phyloP scores from a whole-genome alignment of 345 rosid genomes.

The Firmiana major region DNA sequence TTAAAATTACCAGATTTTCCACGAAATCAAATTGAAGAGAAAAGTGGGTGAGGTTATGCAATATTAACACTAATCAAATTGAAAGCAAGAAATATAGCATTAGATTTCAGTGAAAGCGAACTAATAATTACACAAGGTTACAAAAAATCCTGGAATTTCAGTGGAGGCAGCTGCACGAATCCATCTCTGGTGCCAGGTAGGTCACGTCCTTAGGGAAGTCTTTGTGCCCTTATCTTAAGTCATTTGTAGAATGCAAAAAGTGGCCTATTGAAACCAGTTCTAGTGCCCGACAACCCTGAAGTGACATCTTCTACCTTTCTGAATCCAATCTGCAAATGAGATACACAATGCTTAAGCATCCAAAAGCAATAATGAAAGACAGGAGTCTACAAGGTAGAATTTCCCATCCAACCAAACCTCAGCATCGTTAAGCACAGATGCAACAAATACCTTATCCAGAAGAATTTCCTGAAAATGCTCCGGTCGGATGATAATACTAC shows the following conservation, averaged over 20 bases:
- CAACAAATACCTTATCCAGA: constrained; percentile 69
- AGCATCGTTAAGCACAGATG: not conserved
- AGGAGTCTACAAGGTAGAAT: not conserved
- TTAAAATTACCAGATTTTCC: too few species aligned
- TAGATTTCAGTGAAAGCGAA: not conserved
- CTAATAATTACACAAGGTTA: not conserved
- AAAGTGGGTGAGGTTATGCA: not conserved
- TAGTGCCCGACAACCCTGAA: constrained; percentile 56
- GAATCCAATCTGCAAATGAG: constrained; percentile 73
- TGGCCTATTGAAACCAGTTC: constrained; percentile 72
- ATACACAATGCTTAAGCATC: constrained; percentile 1
- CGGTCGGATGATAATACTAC: constrained; percentile 46
- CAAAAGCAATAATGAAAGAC: not conserved
- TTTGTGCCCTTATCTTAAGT: not conserved
- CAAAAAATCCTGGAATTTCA: not conserved
- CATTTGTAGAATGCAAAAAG: constrained; percentile 74
- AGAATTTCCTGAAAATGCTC: constrained; percentile 70
- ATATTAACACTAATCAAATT: not conserved
- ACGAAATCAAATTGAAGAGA: not conserved
- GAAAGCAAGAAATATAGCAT: not conserved
- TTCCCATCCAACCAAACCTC: not conserved
- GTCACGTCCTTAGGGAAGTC: not conserved
- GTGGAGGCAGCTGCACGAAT: not conserved
- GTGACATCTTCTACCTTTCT: constrained; percentile 74
- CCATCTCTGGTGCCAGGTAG: not conserved